Evolutionary conservation across 2,329 filamentous ascomycete species (phyloP), one percentile per base, ranked within the genome.

Genomic region (Pyrenochaeta sp.): DNA sequence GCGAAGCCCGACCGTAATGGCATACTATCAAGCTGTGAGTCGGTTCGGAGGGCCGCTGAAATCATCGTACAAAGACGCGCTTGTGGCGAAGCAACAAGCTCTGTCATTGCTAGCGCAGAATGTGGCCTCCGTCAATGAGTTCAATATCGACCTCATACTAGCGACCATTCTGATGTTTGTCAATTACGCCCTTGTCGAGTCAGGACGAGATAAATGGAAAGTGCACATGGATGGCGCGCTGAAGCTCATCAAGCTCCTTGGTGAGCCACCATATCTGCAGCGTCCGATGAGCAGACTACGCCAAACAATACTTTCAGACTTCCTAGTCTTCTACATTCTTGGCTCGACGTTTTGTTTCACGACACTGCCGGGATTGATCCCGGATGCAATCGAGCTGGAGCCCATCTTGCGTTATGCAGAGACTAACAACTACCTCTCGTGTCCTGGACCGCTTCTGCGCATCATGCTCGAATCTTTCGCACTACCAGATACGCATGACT

Each of bases 141-240:
- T 62, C 0, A 76, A 76, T 46, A 71, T 76, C 39, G 80, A 83
- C 44, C 70, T 83, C 19, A 74, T 80, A 30, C 58, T 84, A 47
- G 80, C 80, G 15, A 77, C 80, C 0, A 82, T 84, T 27, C 73
- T 84, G 22, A 72, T 84, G 5, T 80, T 84, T 55, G 80, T 83
- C 54, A 78, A 83, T 22, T 79, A 83, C 57, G 82, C 83, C 53
- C 72, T 83, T 5, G 77, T 84, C 5, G 81, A 83, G 59, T 84
- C 82, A 0, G 83, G 83, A 13, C 79, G 77, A 48, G 82, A 81
- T 10, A 79, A 82, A 34, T 85, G 83, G 82, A 83, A 79, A 61
- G 78, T 81, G 34, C 83, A 85, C 57, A 77, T 84, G 48, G 80
- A 82, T 57, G 83, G 83, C 6, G 82, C 82, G n/a, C 80, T 80